These are phyloP conservation scores for Daldinia decipiens DNA, from an alignment of 495 filamentous ascomycete genomes.

Conservation along the genomic window DNA sequence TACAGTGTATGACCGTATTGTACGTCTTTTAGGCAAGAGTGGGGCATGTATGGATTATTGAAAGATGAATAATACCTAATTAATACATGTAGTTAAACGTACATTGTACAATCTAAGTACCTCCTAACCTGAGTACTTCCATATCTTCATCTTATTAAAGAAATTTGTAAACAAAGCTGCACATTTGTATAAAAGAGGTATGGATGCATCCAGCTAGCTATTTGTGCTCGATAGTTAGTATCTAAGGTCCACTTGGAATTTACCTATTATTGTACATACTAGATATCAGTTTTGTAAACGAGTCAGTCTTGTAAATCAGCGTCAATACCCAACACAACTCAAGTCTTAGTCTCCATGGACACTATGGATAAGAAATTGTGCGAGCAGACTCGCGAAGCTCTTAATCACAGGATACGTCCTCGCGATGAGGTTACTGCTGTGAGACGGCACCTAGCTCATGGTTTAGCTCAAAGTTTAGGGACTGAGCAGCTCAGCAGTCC, in stretches of 20 bases:
- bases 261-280: background rate
- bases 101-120: background rate
- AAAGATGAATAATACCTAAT: too few species aligned
- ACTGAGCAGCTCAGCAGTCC: slow-evolving; percentile 46
- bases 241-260: background rate
- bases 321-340: background rate
- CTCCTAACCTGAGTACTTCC: background rate
- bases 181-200: slow-evolving; percentile 4
- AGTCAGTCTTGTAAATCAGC: background rate
- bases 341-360: slow-evolving; percentile 13
- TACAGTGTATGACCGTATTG: background rate
- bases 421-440: slow-evolving; percentile 51
- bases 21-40: background rate
- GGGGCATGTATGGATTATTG: background rate
- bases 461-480: slow-evolving; percentile 46
- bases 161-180: slow-evolving; percentile 5
- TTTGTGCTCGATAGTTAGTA: slow-evolving; percentile 2
- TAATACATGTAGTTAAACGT: too few species aligned
- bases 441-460: slow-evolving; percentile 45
- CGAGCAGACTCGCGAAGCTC: slow-evolving; percentile 38
- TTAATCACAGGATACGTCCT: slow-evolving; percentile 48
- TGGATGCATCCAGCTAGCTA: background rate
- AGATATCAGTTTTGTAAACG: background rate
- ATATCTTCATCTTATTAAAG: slow-evolving; percentile 3
- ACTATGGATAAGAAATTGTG: slow-evolving; percentile 32